These are phyloP conservation scores for Penicillium egyptiacum DNA, from an alignment of 495 filamentous ascomycete species.

Conservation along the genomic window DNA sequence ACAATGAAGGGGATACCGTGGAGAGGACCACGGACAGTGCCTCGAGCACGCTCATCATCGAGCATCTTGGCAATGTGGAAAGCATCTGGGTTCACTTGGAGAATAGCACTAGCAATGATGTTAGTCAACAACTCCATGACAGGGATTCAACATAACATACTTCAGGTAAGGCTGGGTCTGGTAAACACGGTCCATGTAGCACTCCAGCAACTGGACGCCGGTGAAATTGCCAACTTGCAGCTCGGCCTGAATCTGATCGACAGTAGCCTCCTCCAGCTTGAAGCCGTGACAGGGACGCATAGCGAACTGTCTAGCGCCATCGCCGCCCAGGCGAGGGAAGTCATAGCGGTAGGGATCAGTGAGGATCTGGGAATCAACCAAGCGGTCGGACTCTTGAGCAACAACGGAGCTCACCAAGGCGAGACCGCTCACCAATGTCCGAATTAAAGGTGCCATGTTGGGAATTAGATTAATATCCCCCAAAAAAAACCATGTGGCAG, in stretches of 20 bases:
- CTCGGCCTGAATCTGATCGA: constrained; percentile 53
- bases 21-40: constrained; percentile 57
- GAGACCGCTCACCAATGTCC: constrained; percentile 23
- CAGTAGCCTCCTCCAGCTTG: constrained; percentile 61
- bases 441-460: constrained; percentile 23
- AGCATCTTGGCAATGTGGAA: constrained; percentile 55
- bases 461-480: constrained; percentile 18
- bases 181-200: constrained; percentile 53
- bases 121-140: not conserved
- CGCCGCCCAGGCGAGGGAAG: constrained; percentile 39
- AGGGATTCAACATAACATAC: constrained; percentile 34
- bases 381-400: constrained; percentile 20
- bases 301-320: constrained; percentile 45
- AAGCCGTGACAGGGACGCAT: constrained; percentile 63
- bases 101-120: constrained; percentile 41
- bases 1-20: constrained; percentile 74
- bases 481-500: constrained; percentile 25
- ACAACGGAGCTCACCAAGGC: constrained; percentile 26
- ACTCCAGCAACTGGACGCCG: constrained; percentile 48
- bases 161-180: constrained; percentile 61
- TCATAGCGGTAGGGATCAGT: constrained; percentile 40
- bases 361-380: constrained; percentile 37
- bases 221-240: constrained; percentile 46
- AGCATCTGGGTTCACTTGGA: constrained; percentile 64
- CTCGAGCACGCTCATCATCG: constrained; percentile 57